Evolutionary conservation across 2,329 filamentous ascomycete species (phyloP).

Genomic region (Macrophomina phaseolina): DNA sequence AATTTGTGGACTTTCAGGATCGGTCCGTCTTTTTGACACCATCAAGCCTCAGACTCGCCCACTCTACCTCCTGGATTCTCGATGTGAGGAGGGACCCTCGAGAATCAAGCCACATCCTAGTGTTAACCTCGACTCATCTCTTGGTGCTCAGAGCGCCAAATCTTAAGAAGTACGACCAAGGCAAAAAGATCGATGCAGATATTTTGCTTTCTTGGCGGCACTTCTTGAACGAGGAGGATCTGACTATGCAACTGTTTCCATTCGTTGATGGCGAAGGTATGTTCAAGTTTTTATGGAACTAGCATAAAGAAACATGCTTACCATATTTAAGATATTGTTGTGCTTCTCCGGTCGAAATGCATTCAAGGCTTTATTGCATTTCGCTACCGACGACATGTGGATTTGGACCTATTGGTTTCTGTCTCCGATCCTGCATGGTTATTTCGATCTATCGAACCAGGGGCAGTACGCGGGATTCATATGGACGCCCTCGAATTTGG

Average conservation of each 20-base stretch:
- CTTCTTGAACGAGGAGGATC: slow-evolving; percentile 60
- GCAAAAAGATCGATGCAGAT: slow-evolving; percentile 33
- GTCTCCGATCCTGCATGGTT: slow-evolving; percentile 36
- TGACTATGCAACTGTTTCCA: slow-evolving; percentile 50
- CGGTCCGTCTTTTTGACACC: slow-evolving; percentile 33
- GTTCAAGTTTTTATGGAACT: neutral
- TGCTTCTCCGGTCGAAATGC: slow-evolving; percentile 42
- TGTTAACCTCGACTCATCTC: slow-evolving; percentile 63
- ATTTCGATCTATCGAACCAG: neutral
- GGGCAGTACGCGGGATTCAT: slow-evolving; percentile 3
- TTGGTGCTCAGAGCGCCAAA: slow-evolving; percentile 55
- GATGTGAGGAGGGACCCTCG: slow-evolving; percentile 59
- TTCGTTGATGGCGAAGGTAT: slow-evolving; percentile 41
- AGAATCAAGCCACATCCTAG: slow-evolving; percentile 58
- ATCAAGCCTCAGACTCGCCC: slow-evolving; percentile 35
- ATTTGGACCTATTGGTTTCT: slow-evolving; percentile 24
- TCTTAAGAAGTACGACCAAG: slow-evolving; percentile 35
- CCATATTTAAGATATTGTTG: slow-evolving; percentile 34
- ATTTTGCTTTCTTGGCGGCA: slow-evolving; percentile 58
- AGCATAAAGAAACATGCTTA: too few species aligned
- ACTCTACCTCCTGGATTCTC: slow-evolving; percentile 58
- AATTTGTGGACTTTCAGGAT: slow-evolving; percentile 43
- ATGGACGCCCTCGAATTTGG: slow-evolving; percentile 33
- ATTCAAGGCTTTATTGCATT: slow-evolving; percentile 41
- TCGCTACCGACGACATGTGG: slow-evolving; percentile 33